Evolutionary conservation across 2,329 filamentous ascomycete species (phyloP), one percentile per base, ranked within the genome.

Genomic region (Fusarium camptoceras): DNA sequence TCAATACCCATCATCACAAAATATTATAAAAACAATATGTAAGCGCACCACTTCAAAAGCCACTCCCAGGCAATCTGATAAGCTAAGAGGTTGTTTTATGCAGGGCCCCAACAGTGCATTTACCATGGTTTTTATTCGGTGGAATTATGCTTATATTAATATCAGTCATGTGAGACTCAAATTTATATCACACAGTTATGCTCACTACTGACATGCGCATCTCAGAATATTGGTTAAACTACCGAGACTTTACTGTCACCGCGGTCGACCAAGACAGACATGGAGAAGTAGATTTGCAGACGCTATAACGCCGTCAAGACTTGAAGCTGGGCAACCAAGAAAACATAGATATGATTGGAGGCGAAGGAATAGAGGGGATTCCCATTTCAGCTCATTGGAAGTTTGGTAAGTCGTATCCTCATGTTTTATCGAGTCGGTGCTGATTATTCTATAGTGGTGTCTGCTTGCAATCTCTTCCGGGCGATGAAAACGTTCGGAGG

Each of bases 51-150:
- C 15, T 2, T 10, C 10, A 25, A 12, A 18, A 27, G 6, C 22
- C 11, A 18, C 15, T 15, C 1, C 6, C 8, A 34, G 14, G 28
- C 12, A 18, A 15, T 24, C n/a, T 14, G 18, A 12, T 31, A 8
- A 22, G 7, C 57, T 63, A 41, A 63, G 14, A 4, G 24, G 6
- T 18, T 5, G 22, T 5, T 1, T 8, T 12, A 6, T 3, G 20
- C 7, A 64, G 60, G 60, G 59, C 60, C 9, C 55, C 59, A 6
- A 20, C 41, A 28, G 60, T 64, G 16, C 11, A 64, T 10, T 5
- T 64, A 28, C 60, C 60, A 16, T 64, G 60, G 60, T 64, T 64
- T 27, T 22, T 64, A 22, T 64, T 64, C 12, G 60, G 60, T 14
- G 60, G 60, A 4, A 64, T 61, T 8, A 53, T 64, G 28, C 24